Percentiles rank a stretch among this genome's conserved stretches.
phyloP scores from a whole-genome alignment of 208 protist species.

The Crithidia brevicula region DNA sequence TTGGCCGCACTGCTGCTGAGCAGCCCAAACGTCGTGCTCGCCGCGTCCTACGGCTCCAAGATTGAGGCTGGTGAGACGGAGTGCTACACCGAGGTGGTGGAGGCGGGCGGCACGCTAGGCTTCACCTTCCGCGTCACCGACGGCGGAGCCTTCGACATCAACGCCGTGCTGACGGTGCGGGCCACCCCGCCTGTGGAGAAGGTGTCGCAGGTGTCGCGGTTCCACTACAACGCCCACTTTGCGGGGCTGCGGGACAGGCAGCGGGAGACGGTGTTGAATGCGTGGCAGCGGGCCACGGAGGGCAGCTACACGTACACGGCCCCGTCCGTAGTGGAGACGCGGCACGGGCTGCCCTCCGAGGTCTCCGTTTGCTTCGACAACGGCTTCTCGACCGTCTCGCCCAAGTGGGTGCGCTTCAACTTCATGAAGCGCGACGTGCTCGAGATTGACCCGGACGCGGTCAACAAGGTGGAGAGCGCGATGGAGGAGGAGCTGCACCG shows the following conservation, averaged over 20 bases:
- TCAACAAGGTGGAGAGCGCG: constrained; percentile 47
- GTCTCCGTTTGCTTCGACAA: constrained; percentile 78
- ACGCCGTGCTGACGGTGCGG: constrained; percentile 49
- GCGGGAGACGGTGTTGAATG: constrained; percentile 43
- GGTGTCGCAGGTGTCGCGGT: constrained; percentile 31
- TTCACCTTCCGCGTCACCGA: constrained; percentile 77
- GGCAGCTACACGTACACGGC: constrained; percentile 75
- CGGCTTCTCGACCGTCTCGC: constrained; percentile 58
- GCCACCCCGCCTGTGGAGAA: constrained; percentile 40
- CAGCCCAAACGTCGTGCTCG: constrained; percentile 2
- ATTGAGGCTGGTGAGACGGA: constrained; percentile 55
- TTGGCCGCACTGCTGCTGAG: constrained; percentile 13
- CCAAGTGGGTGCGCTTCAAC: constrained; percentile 70
- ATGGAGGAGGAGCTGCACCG: constrained; percentile 62
- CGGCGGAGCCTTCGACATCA: constrained; percentile 75
- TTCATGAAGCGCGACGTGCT: constrained; percentile 61
- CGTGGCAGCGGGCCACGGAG: constrained; percentile 56
- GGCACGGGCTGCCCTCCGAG: constrained; percentile 68
- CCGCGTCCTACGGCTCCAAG: constrained; percentile 44
- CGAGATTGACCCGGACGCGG: constrained; percentile 49
- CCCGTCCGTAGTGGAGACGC: constrained; percentile 43
- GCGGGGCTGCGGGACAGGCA: constrained; percentile 38
- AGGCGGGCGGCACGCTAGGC: constrained; percentile 59
- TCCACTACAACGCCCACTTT: constrained; percentile 56
- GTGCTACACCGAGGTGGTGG: constrained; percentile 72